These are phyloP conservation scores for Ligustrum vulgare DNA, from an alignment of 257 asterid species.

Conservation along the genomic window DNA sequence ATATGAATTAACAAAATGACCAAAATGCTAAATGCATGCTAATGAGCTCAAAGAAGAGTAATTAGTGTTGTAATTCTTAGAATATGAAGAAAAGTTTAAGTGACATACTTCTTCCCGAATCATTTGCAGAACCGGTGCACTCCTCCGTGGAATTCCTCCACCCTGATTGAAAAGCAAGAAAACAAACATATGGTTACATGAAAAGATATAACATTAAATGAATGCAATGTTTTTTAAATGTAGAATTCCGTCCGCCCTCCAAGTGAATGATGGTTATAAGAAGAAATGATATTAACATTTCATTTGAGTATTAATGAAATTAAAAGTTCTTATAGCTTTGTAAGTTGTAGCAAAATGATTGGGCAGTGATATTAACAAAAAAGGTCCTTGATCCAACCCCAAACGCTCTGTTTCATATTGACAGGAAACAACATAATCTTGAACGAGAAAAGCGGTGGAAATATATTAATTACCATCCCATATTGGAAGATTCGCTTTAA, in stretches of 20 bases:
- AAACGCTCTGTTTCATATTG: background rate
- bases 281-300: background rate
- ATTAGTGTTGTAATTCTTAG: background rate
- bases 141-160: constrained; percentile 93
- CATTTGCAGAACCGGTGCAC: constrained; percentile 76
- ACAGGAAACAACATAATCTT: background rate
- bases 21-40: background rate
- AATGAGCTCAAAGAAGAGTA: constrained; percentile 5
- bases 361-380: background rate
- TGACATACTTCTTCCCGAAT: constrained; percentile 85
- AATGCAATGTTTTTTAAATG: background rate
- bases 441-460: background rate
- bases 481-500: constrained; percentile 91
- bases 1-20: background rate
- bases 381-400: background rate
- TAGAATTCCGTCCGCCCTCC: background rate
- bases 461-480: constrained; percentile 60
- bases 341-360: background rate
- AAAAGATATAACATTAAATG: background rate
- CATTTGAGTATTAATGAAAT: background rate
- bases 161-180: constrained; percentile 48
- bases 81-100: constrained; percentile 22
- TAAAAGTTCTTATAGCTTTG: background rate
- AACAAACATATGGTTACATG: background rate
- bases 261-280: background rate